Evolutionary conservation across 352 stramenopile species (phyloP).

Genomic region (Pythium grandisporangium): DNA sequence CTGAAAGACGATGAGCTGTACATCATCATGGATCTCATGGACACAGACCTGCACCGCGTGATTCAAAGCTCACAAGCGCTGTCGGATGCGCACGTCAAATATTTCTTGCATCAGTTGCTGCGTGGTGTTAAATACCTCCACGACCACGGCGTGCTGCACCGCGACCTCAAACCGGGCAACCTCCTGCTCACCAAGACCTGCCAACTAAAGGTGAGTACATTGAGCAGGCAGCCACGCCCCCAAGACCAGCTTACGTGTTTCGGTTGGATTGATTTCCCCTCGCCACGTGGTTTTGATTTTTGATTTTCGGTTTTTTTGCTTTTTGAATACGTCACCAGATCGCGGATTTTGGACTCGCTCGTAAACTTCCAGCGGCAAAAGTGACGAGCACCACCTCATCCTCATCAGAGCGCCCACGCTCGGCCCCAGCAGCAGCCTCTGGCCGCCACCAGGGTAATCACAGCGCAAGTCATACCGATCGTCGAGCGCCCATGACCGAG

Average conservation of each 20-base stretch:
- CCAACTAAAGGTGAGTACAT: constrained; percentile 44
- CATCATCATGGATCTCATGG: constrained; percentile 93
- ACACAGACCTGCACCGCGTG: constrained; percentile 89
- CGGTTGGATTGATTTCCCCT: too few species aligned
- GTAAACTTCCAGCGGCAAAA: too few species aligned
- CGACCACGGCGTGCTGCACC: constrained; percentile 69
- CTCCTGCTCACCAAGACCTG: constrained; percentile 70
- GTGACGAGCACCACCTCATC: too few species aligned
- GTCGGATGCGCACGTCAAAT: constrained; percentile 73
- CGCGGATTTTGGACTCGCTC: constrained; percentile 65
- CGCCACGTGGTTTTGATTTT: too few species aligned
- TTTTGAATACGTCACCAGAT: too few species aligned
- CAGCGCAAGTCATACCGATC: background rate
- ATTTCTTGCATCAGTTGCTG: constrained; percentile 90
- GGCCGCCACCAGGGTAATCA: too few species aligned
- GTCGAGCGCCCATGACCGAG: constrained; percentile 55
- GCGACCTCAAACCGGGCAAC: constrained; percentile 80
- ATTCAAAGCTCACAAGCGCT: constrained; percentile 76
- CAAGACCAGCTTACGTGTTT: too few species aligned
- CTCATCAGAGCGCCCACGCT: constrained; percentile 32
- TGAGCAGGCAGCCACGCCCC: too few species aligned
- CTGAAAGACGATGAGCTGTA: constrained; percentile 91
- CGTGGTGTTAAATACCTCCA: constrained; percentile 75
- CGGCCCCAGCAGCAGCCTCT: constrained; percentile 24
- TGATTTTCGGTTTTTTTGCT: too few species aligned